These are phyloP conservation scores for Fusarium beomiforme DNA, from an alignment of 2,329 filamentous ascomycete species.

Conservation along the genomic window DNA sequence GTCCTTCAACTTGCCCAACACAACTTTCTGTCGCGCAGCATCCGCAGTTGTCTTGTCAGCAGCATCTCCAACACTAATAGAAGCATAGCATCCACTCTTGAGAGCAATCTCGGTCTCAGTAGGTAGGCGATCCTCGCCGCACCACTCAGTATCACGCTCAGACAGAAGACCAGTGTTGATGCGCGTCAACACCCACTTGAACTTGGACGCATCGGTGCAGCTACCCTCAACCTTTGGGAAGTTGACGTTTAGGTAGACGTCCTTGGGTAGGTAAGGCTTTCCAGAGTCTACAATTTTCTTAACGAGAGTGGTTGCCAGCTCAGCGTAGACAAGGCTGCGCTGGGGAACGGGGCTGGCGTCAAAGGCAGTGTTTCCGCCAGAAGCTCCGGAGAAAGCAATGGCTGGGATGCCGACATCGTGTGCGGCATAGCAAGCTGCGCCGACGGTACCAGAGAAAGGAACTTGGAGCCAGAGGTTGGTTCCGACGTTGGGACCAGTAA, in stretches of 20 bases:
- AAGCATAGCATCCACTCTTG: slow-evolving; percentile 66
- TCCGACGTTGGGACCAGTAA: slow-evolving; percentile 70
- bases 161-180: slow-evolving; percentile 67
- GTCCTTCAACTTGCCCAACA: slow-evolving; percentile 46
- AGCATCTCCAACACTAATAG: slow-evolving; percentile 71
- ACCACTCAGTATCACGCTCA: slow-evolving; percentile 65
- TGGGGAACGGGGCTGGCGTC: slow-evolving; percentile 61
- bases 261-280: slow-evolving; percentile 69
- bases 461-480: slow-evolving; percentile 66
- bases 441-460: slow-evolving; percentile 74
- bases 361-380: slow-evolving; percentile 62
- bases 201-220: slow-evolving; percentile 63
- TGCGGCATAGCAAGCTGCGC: slow-evolving; percentile 69
- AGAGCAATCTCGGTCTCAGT: slow-evolving; percentile 65
- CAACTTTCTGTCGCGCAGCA: slow-evolving; percentile 44
- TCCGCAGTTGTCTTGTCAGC: slow-evolving; percentile 65
- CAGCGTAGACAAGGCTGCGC: slow-evolving; percentile 69
- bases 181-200: slow-evolving; percentile 71
- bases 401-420: slow-evolving; percentile 66
- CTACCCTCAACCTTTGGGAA: slow-evolving; percentile 63
- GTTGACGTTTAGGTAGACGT: slow-evolving; percentile 75
- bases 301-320: slow-evolving; percentile 68
- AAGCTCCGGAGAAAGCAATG: slow-evolving; percentile 73
- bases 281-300: slow-evolving; percentile 64
- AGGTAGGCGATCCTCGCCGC: slow-evolving; percentile 65